phyloP scores from a whole-genome alignment of 331 rosid genomes.

The Cydonia oblonga region DNA sequence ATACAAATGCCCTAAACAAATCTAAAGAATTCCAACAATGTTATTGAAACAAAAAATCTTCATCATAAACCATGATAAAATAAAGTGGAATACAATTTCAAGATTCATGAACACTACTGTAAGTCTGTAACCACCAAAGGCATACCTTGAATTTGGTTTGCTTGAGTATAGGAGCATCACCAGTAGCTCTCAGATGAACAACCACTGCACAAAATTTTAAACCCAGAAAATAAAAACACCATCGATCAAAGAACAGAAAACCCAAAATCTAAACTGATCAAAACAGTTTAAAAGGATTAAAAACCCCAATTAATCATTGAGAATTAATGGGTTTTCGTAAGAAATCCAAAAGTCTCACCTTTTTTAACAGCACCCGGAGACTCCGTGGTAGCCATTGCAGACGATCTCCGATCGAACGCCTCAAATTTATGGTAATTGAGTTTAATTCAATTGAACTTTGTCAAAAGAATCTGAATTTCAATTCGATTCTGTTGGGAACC shows the following conservation, averaged over 20 bases:
- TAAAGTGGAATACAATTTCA: not conserved
- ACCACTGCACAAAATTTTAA: slow-evolving; percentile 47
- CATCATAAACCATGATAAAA: not conserved
- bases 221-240: slow-evolving; percentile 5
- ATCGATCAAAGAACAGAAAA: not conserved
- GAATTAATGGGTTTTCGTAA: not conserved
- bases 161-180: slow-evolving; percentile 93
- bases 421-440: not conserved
- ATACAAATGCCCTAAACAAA: not conserved
- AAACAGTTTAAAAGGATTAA: not conserved
- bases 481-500: not conserved
- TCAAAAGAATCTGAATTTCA: not conserved
- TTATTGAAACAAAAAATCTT: not conserved
- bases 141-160: slow-evolving; percentile 86
- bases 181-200: slow-evolving; percentile 94
- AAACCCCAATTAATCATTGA: not conserved
- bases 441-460: not conserved
- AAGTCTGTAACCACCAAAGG: not conserved
- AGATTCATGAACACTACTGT: not conserved
- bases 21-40: not conserved
- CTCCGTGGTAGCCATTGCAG: slow-evolving; percentile 42
- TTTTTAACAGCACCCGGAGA: slow-evolving; percentile 56
- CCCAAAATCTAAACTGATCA: not conserved
- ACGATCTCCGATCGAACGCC: not conserved
- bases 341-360: slow-evolving; percentile 28